These are phyloP conservation scores for Prinsepia uniflora DNA, from an alignment of 306 rosid genomes.

Conservation along the genomic window DNA sequence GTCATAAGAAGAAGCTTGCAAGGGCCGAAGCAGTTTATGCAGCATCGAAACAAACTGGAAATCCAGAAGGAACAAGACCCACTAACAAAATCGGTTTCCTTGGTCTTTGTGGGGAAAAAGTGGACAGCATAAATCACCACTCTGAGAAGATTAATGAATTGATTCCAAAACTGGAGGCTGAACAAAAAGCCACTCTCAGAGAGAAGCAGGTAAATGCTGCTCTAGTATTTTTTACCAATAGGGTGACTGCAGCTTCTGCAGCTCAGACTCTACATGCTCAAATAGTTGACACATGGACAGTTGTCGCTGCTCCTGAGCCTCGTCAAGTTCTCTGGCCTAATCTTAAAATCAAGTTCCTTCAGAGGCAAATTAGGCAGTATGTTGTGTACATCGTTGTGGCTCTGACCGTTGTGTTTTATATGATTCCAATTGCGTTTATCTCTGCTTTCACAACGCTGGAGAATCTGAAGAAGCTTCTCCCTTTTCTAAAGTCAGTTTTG, in stretches of 20 bases:
- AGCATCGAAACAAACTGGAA: conserved; percentile 47
- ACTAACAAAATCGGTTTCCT: conserved; percentile 68
- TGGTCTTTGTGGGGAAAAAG: conserved; percentile 72
- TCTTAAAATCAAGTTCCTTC: conserved; percentile 56
- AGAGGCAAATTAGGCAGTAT: conserved; percentile 62
- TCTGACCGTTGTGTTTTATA: conserved; percentile 58
- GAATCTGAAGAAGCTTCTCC: conserved; percentile 61
- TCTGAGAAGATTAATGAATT: conserved; percentile 53
- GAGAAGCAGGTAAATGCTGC: conserved; percentile 86
- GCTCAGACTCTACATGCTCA: conserved; percentile 85
- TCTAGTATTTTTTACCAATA: conserved; percentile 59
- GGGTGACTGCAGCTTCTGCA: conserved; percentile 78
- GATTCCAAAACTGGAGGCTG: conserved; percentile 59
- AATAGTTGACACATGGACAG: conserved; percentile 66
- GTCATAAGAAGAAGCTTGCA: conserved; percentile 65
- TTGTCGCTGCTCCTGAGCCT: conserved; percentile 68
- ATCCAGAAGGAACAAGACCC: conserved; percentile 74
- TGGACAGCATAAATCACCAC: conserved; percentile 72
- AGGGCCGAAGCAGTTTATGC: conserved; percentile 66
- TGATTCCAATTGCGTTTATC: conserved; percentile 67
- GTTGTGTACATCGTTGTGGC: conserved; percentile 64
- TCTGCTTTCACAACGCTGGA: conserved; percentile 74
- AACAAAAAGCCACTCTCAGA: conserved; percentile 73
- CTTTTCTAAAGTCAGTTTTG: conserved; percentile 67
- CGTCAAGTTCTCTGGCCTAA: conserved; percentile 72